Conservation (phyloP, 352 stramenopile species). For the Phytophthora pistaciae region DNA sequence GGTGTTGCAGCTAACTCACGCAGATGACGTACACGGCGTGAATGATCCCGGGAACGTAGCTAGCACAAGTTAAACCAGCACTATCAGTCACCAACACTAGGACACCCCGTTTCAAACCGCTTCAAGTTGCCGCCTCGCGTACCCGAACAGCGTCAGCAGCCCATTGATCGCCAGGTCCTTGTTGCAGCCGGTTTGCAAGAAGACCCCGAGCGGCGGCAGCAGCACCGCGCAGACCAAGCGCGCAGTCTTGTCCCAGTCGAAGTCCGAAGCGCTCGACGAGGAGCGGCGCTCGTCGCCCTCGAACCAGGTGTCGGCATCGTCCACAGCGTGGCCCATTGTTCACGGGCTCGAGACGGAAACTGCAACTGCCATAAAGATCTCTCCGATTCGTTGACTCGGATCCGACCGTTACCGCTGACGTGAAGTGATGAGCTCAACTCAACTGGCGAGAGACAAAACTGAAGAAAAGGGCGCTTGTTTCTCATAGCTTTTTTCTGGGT, state of each 20-base stretch:
- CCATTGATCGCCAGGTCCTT: constrained; percentile 76
- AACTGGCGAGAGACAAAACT: constrained; percentile 19
- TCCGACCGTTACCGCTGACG: constrained; percentile 3
- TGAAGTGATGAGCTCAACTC: constrained; percentile 9
- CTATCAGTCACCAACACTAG: neutral
- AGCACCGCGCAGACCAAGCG: constrained; percentile 58
- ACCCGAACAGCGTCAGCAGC: constrained; percentile 71
- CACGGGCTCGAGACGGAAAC: constrained; percentile 12
- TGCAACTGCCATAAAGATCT: constrained; percentile 4
- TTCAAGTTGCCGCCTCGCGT: constrained; percentile 4
- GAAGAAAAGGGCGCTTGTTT: constrained; percentile 12
- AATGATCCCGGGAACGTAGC: constrained; percentile 68
- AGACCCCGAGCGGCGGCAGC: constrained; percentile 61
- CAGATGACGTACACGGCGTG: constrained; percentile 67
- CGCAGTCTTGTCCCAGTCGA: constrained; percentile 57
- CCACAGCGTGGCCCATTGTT: constrained; percentile 26
- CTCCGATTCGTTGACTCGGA: neutral
- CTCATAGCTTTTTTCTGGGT: constrained; percentile 3
- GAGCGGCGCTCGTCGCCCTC: constrained; percentile 33
- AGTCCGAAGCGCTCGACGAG: constrained; percentile 19
- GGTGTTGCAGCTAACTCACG: constrained; percentile 25
- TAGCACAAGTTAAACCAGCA: constrained; percentile 16
- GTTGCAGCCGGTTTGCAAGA: constrained; percentile 61
- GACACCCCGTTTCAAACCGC: no score
- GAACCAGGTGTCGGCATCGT: constrained; percentile 36